These are phyloP conservation scores for Linnemannia exigua DNA, from an alignment of 192 early-diverging fungal genomes.

Conservation along the genomic window DNA sequence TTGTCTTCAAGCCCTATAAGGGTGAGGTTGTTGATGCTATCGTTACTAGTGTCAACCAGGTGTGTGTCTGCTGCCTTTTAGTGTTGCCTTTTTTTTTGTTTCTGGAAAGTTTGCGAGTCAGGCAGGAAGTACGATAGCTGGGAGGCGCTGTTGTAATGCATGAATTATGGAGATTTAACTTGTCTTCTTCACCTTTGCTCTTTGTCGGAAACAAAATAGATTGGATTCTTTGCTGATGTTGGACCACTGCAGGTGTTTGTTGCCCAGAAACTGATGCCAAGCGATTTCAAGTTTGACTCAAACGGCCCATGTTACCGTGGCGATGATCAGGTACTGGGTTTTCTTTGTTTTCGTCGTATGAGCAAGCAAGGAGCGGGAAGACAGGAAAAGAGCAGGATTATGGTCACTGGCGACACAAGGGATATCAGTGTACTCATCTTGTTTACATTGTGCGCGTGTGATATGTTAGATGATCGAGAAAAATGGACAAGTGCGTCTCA, in stretches of 20 bases:
- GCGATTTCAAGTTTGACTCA: conserved; percentile 92
- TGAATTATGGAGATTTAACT: not conserved
- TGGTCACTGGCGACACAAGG: not conserved
- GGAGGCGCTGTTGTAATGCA: not conserved
- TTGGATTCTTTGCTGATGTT: conserved; percentile 96
- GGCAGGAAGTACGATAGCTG: no score
- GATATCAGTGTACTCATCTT: not conserved
- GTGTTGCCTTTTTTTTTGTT: no score
- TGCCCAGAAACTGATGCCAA: conserved; percentile 87
- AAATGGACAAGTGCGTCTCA: conserved; percentile 86
- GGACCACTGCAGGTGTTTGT: conserved; percentile 96
- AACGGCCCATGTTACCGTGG: conserved; percentile 78
- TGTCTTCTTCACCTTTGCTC: not conserved
- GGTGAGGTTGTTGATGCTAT: conserved; percentile 96
- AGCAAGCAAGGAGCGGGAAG: no score
- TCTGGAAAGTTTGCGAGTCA: no score
- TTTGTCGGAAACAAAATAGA: conserved; percentile 45
- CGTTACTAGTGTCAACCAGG: conserved; percentile 91
- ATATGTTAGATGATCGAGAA: conserved; percentile 83
- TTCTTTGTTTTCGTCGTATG: not conserved
- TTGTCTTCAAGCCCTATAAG: conserved; percentile 98
- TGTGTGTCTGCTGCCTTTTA: conserved; percentile 45
- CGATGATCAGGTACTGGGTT: conserved; percentile 73
- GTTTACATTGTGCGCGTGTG: not conserved
- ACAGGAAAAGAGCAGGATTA: no score